Base-by-base conservation (phyloP, 1,284 basidiomycete genomes). In the Exsudoporus floridanus region DNA sequence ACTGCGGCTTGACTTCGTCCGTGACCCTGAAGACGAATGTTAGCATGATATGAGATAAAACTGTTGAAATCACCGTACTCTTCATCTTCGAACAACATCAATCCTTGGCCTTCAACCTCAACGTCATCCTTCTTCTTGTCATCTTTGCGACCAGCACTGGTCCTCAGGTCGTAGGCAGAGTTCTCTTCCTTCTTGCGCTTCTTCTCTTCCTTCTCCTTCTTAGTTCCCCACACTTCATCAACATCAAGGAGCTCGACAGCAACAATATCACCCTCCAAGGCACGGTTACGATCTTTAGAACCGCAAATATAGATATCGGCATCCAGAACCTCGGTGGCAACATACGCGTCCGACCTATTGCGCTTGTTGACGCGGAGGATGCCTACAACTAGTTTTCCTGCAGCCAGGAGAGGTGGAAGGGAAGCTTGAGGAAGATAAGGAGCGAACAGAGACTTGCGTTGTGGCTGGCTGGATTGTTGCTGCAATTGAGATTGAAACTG, bases 71-170 rank as follows among this genome's bases (percentile, higher is more conserved):
- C 9, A 18, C 74, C 84, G 52, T 72, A 92, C 87, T 96, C 94
- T 74, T 98, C 95, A 64, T 99, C 97, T 64, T 98, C 96, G 59
- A 99, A 96, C 52, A 99, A 75, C 76, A 92, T 90, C 59, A 98
- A 76, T 9, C 95, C 96, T 72, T 98, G 96, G 7, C 97, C 97
- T 76, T 99, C 97, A 33, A 99, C 97, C 70, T 99, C 97, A 27
- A 99, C 94, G 64, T 99, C 97, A 67, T 99, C 97, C 75, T 98
- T 98, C 81, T 98, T 98, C 84, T 99, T 99, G 78, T 99, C 97
- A 60, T 95, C 90, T 75, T 92, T 94, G 66, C 94, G 89, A 45
- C 85, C 86, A 30, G 79, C 80, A 46, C 77, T 79, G 12, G 84
- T 81, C 70, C 88, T 92, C 52, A 86, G 65, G 63, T 94, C 92